Base-by-base conservation (phyloP, 371 early-diverging fungal species). In the Mortierella sp. region DNA sequence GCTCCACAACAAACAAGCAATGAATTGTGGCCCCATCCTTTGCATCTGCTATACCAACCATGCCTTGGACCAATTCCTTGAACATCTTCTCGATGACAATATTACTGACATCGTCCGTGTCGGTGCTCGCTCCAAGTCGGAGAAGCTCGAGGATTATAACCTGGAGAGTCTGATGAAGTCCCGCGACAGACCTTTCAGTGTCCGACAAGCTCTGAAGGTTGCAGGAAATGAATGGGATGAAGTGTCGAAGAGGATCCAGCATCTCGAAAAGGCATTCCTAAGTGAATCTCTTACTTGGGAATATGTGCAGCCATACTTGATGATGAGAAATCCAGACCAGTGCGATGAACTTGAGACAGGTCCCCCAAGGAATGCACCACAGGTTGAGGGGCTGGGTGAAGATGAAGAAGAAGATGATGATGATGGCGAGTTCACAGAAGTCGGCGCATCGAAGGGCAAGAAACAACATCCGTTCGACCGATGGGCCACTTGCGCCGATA, bases 11-110 rank as follows among this genome's bases (percentile, higher is more conserved):
- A 60, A 52, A 14, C 12, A 34, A 6, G 39, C 24, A 1, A 60
- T 62, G 54, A 53, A 66, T 13, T 39, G 60, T 19, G 67, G 78
- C 0, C 87, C 87, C 0, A 82, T 86, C 46, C 69, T 87, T 14
- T 60, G 79, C 21, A 81, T 87, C 22, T 81, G 81, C 31, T 83
- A 78, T 54, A 86, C 86, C 9, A 87, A 87, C 50, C 87, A 87
- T 47, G 88, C 88, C 0, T 61, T 87, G 39, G 88, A 86, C 43
- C 83, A 85, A 60, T 87, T 88, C 54, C 31, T 82, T 10, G 79
- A 81, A 45, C 63, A 80, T 46, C 53, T 85, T 10, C 43, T 84
- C 10, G 73, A 80, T 24, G 54, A 55, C 19, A 43, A 28, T 0
- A 53, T 81, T 31, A 48, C 34, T 3, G 28, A 54, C 2, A 63